Evolutionary conservation across 1,284 basidiomycete genomes (phyloP).

Genomic region (Stygiomarasmius scandens): DNA sequence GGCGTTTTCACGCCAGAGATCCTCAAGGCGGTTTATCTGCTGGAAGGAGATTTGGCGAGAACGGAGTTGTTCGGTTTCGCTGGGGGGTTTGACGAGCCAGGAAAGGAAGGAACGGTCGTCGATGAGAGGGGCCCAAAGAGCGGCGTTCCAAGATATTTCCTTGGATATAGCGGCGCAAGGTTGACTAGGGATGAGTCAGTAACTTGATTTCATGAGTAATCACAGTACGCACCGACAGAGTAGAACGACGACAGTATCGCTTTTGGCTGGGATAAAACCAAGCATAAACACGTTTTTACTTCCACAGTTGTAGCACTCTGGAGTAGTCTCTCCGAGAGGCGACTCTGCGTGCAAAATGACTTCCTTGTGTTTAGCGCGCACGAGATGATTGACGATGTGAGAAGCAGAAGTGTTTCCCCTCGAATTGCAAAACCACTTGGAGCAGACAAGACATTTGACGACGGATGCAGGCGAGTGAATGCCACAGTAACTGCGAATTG

Average conservation of each 20-base stretch:
- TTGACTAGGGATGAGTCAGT: slow-evolving; percentile 60
- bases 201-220: not conserved
- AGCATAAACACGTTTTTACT: slow-evolving; percentile 99
- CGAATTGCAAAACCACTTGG: slow-evolving; percentile 99
- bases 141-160: slow-evolving; percentile 98
- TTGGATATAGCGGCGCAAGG: slow-evolving; percentile 97
- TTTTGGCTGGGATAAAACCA: slow-evolving; percentile 99
- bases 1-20: slow-evolving; percentile 97
- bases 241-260: slow-evolving; percentile 98
- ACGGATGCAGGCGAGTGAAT: slow-evolving; percentile 97
- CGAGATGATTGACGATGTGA: slow-evolving; percentile 98
- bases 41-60: slow-evolving; percentile 95
- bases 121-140: slow-evolving; percentile 97
- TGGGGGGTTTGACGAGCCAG: slow-evolving; percentile 97
- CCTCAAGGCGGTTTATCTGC: slow-evolving; percentile 97
- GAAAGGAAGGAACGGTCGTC: slow-evolving; percentile 98
- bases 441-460: slow-evolving; percentile 94
- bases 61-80: slow-evolving; percentile 92
- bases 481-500: slow-evolving; percentile 84
- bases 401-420: slow-evolving; percentile 97
- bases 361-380: slow-evolving; percentile 99
- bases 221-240: slow-evolving; percentile 79
- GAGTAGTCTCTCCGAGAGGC: slow-evolving; percentile 94
- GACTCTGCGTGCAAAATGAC: slow-evolving; percentile 95
- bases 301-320: slow-evolving; percentile 99